These are phyloP conservation scores for Cryoendolithus antarcticus DNA, from an alignment of 2,329 filamentous ascomycete species.

Conservation along the genomic window DNA sequence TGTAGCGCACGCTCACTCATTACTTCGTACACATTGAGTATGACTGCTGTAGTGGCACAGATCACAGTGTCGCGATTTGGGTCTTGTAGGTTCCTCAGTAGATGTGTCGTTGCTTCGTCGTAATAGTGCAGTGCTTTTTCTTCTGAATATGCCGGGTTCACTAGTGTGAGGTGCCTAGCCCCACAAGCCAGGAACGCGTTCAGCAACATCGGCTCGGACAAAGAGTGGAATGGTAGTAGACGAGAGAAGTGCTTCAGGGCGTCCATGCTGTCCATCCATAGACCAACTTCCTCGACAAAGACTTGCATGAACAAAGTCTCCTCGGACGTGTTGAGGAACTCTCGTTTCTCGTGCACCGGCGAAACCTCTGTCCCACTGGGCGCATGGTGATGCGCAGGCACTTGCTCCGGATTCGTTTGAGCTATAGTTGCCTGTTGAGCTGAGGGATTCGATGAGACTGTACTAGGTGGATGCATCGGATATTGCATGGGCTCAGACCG, in stretches of 20 bases:
- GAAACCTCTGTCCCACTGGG: background rate
- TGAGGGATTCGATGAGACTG: slow-evolving; percentile 13
- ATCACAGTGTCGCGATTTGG: slow-evolving; percentile 72
- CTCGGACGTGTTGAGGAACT: slow-evolving; percentile 60
- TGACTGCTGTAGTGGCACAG: slow-evolving; percentile 75
- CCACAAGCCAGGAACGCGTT: slow-evolving; percentile 85
- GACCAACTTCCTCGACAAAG: slow-evolving; percentile 67
- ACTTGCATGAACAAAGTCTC: slow-evolving; percentile 84
- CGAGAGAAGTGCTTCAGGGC: slow-evolving; percentile 72
- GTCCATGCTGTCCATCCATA: slow-evolving; percentile 93
- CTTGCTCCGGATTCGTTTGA: slow-evolving; percentile 1
- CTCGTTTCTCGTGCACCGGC: slow-evolving; percentile 32
- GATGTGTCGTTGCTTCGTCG: slow-evolving; percentile 67
- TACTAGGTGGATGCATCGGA: slow-evolving; percentile 11
- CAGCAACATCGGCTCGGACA: slow-evolving; percentile 75
- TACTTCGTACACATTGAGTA: slow-evolving; percentile 84
- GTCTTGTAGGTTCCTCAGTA: slow-evolving; percentile 67
- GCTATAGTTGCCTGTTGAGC: slow-evolving; percentile 12
- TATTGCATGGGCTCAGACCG: slow-evolving; percentile 18
- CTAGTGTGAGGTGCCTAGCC: slow-evolving; percentile 64
- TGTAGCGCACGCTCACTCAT: slow-evolving; percentile 72
- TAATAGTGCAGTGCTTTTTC: slow-evolving; percentile 75
- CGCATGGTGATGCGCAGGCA: background rate
- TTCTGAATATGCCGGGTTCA: slow-evolving; percentile 57
- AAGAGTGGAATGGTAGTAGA: slow-evolving; percentile 67